phyloP scores from a whole-genome alignment of 1,284 basidiomycete genomes.

The Sporisorium graminicola region DNA sequence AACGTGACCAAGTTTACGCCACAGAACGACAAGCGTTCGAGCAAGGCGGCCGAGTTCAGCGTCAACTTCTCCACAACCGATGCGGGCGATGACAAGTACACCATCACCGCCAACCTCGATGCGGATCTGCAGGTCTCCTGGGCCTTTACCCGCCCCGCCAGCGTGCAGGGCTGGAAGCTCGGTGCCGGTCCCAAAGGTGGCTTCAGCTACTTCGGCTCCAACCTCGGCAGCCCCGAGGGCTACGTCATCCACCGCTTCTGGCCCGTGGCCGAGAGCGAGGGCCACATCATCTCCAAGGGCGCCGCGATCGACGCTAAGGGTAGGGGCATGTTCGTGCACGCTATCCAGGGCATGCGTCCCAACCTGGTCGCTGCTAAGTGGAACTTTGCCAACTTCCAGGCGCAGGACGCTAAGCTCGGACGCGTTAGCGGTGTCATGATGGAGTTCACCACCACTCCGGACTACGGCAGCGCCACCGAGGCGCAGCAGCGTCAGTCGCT shows the following conservation, averaged over 20 bases:
- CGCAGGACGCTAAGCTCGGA: slow-evolving; percentile 71
- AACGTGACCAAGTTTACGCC: slow-evolving; percentile 87
- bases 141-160: slow-evolving; percentile 78
- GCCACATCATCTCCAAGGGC: slow-evolving; percentile 81
- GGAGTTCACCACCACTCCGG: slow-evolving; percentile 85
- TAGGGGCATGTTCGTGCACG: slow-evolving; percentile 92
- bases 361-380: slow-evolving; percentile 91
- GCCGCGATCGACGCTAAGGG: slow-evolving; percentile 77
- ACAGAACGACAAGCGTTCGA: slow-evolving; percentile 80
- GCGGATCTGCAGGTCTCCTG: slow-evolving; percentile 85
- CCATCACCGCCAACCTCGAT: slow-evolving; percentile 83
- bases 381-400: slow-evolving; percentile 93
- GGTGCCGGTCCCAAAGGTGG: slow-evolving; percentile 89
- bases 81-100: slow-evolving; percentile 79
- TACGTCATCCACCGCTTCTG: slow-evolving; percentile 68
- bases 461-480: slow-evolving; percentile 57
- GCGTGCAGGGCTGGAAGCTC: slow-evolving; percentile 89
- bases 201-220: slow-evolving; percentile 85
- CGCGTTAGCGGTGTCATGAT: slow-evolving; percentile 84
- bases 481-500: slow-evolving; percentile 46
- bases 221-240: slow-evolving; percentile 53
- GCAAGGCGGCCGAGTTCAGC: slow-evolving; percentile 90
- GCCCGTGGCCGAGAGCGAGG: slow-evolving; percentile 74
- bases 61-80: slow-evolving; percentile 75
- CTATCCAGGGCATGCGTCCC: slow-evolving; percentile 98